Evolutionary conservation across 2,329 filamentous ascomycete genomes (phyloP).

Genomic region (Acephala macrosclerotiorum): DNA sequence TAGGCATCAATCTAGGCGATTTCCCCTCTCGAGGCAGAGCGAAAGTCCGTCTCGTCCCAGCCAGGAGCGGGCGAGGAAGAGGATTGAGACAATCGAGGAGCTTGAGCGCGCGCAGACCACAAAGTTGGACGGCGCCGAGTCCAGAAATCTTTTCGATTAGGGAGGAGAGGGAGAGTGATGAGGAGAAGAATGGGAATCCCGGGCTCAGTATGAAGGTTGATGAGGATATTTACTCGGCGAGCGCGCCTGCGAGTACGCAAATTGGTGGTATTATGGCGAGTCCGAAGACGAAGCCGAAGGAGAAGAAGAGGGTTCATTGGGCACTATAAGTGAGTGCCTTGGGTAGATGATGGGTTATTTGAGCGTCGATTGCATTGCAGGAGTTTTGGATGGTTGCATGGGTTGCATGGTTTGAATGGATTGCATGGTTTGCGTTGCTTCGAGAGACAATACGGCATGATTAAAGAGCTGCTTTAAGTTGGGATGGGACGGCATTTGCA

Average conservation of each 20-base stretch:
- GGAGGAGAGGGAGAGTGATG: constrained; percentile 41
- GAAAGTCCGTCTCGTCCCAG: constrained; percentile 31
- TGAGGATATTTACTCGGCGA: constrained; percentile 23
- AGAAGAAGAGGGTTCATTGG: constrained; percentile 45
- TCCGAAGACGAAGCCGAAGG: constrained; percentile 34
- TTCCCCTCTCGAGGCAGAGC: constrained; percentile 37
- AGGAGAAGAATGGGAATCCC: constrained; percentile 23
- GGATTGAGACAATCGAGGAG: constrained; percentile 40
- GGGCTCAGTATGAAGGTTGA: not conserved
- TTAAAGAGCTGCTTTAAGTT: not conserved
- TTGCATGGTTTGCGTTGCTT: not conserved
- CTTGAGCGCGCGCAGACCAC: constrained; percentile 35
- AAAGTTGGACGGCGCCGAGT: constrained; percentile 43
- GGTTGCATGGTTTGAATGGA: not conserved
- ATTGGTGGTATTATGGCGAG: constrained; percentile 27
- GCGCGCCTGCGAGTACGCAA: constrained; percentile 29
- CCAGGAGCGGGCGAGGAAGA: constrained; percentile 19
- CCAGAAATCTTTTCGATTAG: constrained; percentile 42
- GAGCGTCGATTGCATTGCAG: constrained; percentile 12
- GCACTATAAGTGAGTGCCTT: constrained; percentile 30
- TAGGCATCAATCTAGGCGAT: constrained; percentile 37
- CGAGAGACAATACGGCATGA: not conserved
- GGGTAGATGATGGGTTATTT: not conserved
- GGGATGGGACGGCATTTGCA: not conserved
- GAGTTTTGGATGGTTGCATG: constrained; percentile 1